Evolutionary conservation across 371 early-diverging fungal genomes (phyloP).

Genomic region (Gilbertella persicaria): DNA sequence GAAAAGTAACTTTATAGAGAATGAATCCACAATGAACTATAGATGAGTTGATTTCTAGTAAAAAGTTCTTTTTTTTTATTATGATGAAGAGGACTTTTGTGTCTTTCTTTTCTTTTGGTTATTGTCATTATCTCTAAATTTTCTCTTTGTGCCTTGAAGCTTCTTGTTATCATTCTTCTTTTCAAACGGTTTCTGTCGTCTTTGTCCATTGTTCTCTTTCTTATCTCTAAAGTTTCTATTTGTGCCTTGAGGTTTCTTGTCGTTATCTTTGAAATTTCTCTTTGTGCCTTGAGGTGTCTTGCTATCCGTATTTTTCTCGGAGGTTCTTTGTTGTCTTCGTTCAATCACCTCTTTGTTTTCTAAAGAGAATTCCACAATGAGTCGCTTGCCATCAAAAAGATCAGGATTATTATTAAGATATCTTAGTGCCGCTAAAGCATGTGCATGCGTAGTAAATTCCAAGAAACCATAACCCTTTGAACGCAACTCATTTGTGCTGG

Average conservation of each 20-base stretch:
- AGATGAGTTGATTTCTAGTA: no score
- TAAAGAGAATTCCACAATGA: conserved; percentile 90
- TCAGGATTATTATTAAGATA: conserved; percentile 88
- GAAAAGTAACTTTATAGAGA: no score
- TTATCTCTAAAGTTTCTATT: conserved; percentile 94
- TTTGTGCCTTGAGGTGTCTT: conserved; percentile 19
- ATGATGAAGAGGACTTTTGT: no score
- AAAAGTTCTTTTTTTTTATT: no score
- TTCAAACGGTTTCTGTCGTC: conserved; percentile 14
- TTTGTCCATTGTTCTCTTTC: conserved; percentile 66
- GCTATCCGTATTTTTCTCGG: conserved; percentile 30
- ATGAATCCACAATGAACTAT: no score
- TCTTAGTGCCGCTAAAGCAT: conserved; percentile 89
- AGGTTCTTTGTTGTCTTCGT: conserved; percentile 20
- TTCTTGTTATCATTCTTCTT: conserved; percentile 23
- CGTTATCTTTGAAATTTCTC: conserved; percentile 11
- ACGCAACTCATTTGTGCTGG: conserved; percentile 59
- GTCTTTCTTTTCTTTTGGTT: no score
- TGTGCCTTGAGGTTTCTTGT: no score
- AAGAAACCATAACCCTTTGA: conserved; percentile 94
- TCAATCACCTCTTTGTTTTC: conserved; percentile 87
- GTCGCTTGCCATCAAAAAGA: conserved; percentile 61
- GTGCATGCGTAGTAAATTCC: conserved; percentile 84
- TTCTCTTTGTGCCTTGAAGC: conserved; percentile 23
- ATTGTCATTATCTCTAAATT: conserved; percentile 2